A percentile compares a stretch with the other conserved stretches of the same genome.
Conservation (phyloP, 1,284 basidiomycete genomes). For the Porogramme epimiltina region DNA sequence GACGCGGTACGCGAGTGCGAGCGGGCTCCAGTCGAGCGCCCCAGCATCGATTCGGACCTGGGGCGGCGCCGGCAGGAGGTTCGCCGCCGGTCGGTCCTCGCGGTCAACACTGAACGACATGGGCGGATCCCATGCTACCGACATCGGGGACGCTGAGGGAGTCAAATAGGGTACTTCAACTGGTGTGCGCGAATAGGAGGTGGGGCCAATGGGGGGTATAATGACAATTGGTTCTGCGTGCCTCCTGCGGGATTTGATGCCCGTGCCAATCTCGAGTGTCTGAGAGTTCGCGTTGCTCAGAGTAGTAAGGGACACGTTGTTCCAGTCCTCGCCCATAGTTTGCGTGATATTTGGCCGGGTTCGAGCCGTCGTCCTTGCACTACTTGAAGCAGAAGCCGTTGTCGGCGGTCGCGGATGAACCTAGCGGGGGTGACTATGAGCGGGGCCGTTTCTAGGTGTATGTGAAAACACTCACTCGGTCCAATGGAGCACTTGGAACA, state of each 20-base stretch:
- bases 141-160: too few relatives aligned
- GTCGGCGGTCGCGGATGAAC: constrained; percentile 52
- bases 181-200: too few relatives aligned
- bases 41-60: too few relatives aligned
- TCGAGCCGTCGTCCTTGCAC: constrained; percentile 45
- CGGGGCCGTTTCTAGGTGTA: not conserved
- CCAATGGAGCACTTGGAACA: constrained; percentile 46
- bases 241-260: too few relatives aligned
- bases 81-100: not conserved
- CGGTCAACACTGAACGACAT: too few relatives aligned
- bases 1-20: constrained; percentile 51
- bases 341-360: constrained; percentile 50
- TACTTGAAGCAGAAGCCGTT: constrained; percentile 51
- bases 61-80: too few relatives aligned
- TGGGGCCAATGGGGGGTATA: not conserved
- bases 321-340: constrained; percentile 65
- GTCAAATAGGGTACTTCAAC: too few relatives aligned
- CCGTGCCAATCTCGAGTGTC: not conserved
- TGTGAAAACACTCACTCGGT: constrained; percentile 37
- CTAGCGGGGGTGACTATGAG: constrained; percentile 21
- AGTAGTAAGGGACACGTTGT: constrained; percentile 16
- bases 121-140: too few relatives aligned
- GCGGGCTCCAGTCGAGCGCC: constrained; percentile 37
- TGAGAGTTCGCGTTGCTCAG: constrained; percentile 13
- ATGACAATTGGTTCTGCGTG: too few relatives aligned